Conservation (phyloP, 306 rosid genomes). For the Quercus parvula region DNA sequence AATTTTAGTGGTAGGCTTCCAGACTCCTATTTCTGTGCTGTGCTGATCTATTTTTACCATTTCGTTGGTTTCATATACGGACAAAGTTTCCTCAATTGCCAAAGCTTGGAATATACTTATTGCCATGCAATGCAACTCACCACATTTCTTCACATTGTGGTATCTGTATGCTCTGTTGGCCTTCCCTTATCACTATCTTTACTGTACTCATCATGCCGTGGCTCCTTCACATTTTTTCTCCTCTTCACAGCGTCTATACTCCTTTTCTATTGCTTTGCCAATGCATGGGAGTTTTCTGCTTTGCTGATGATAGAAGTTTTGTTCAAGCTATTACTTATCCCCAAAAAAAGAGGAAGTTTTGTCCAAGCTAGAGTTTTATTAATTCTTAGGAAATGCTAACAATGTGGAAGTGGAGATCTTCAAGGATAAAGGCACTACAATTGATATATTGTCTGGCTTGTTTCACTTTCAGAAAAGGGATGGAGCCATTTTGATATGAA, state of each 20-base stretch:
- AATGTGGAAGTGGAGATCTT: not conserved
- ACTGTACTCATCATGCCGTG: not conserved
- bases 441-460: not conserved
- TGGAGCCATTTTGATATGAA: not conserved
- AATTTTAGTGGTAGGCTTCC: not conserved
- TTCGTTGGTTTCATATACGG: not conserved
- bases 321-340: too few species aligned
- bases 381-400: too few species aligned
- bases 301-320: too few species aligned
- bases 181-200: not conserved
- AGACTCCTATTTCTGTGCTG: not conserved
- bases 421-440: not conserved
- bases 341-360: too few species aligned
- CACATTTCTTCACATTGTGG: not conserved
- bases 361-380: too few species aligned
- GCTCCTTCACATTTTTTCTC: not conserved
- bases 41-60: not conserved
- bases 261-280: not conserved
- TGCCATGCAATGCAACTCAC: not conserved
- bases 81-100: not conserved
- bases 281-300: not conserved
- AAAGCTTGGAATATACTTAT: not conserved
- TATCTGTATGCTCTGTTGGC: not conserved
- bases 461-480: not conserved
- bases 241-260: not conserved